A percentile compares a stretch with the other conserved stretches of the same genome.
Evolutionary conservation across 805 yeast species (phyloP).

Genomic region (Ogataea sp.): DNA sequence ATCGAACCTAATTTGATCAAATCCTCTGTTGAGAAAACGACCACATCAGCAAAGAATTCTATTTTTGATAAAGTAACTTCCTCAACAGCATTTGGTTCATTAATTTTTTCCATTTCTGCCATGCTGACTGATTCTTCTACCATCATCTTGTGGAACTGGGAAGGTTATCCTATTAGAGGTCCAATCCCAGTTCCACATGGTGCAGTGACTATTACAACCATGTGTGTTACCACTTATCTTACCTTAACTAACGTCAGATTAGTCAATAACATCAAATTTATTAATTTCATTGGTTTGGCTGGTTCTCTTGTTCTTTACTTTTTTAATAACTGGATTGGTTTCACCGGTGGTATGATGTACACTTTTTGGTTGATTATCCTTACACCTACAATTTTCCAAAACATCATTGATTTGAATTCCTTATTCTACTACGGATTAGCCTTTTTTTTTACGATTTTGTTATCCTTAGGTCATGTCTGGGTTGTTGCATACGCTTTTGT

Average conservation of each 20-base stretch:
- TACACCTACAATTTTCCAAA: constrained; percentile 52
- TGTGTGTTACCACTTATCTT: constrained; percentile 48
- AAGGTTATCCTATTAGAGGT: constrained; percentile 80
- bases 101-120: constrained; percentile 64
- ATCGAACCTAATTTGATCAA: neutral
- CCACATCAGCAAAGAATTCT: neutral
- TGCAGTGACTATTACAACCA: constrained; percentile 49
- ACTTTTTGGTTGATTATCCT: constrained; percentile 55
- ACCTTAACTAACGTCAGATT: constrained; percentile 19
- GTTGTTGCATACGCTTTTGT: constrained; percentile 97
- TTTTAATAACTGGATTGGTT: constrained; percentile 65
- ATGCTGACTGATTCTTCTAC: constrained; percentile 79
- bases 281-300: constrained; percentile 31
- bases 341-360: constrained; percentile 58
- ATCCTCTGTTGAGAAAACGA: neutral
- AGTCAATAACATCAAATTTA: constrained; percentile 1
- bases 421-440: constrained; percentile 48
- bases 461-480: constrained; percentile 86
- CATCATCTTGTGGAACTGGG: constrained; percentile 93
- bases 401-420: constrained; percentile 27
- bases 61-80: constrained; percentile 28
- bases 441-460: constrained; percentile 38
- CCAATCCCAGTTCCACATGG: constrained; percentile 88
- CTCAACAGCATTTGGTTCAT: constrained; percentile 67
- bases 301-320: constrained; percentile 45